Conservation (phyloP, 352 stramenopile genomes). For the Phytophthora palmivora region DNA sequence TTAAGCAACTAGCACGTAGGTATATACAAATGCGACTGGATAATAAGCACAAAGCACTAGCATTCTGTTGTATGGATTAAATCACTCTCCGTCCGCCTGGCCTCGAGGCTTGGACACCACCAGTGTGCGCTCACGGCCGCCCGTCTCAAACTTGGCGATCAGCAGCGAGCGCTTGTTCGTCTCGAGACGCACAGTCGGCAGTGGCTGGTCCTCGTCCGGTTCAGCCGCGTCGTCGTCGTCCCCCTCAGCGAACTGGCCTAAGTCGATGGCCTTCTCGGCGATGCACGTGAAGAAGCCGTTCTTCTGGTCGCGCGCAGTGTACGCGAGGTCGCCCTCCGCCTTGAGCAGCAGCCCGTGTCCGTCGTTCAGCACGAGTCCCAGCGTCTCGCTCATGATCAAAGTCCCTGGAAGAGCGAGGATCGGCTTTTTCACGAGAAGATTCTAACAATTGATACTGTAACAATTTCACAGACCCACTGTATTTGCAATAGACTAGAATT, state of each 20-base stretch:
- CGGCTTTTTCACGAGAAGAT: too few relatives aligned
- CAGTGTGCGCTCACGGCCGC: constrained; percentile 58
- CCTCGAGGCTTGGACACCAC: constrained; percentile 62
- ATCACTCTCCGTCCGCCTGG: constrained; percentile 29
- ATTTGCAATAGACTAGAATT: too few relatives aligned
- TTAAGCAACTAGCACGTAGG: constrained; percentile 17
- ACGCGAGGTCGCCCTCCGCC: constrained; percentile 68
- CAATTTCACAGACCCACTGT: not conserved
- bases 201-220: constrained; percentile 38
- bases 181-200: constrained; percentile 62
- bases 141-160: constrained; percentile 58
- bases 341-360: constrained; percentile 75
- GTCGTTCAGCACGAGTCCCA: constrained; percentile 80
- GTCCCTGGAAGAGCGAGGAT: too few relatives aligned
- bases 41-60: constrained; percentile 28
- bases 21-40: constrained; percentile 16
- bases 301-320: constrained; percentile 50
- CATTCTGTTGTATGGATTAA: not conserved
- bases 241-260: constrained; percentile 49
- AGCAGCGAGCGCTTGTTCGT: constrained; percentile 62
- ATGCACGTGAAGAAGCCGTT: constrained; percentile 85
- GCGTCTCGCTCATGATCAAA: constrained; percentile 51
- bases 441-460: not conserved
- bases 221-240: constrained; percentile 34
- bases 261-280: constrained; percentile 64